Evolutionary conservation across 345 rosid species (phyloP), one percentile per base, ranked within the genome.

Genomic region (Salix dunnii): DNA sequence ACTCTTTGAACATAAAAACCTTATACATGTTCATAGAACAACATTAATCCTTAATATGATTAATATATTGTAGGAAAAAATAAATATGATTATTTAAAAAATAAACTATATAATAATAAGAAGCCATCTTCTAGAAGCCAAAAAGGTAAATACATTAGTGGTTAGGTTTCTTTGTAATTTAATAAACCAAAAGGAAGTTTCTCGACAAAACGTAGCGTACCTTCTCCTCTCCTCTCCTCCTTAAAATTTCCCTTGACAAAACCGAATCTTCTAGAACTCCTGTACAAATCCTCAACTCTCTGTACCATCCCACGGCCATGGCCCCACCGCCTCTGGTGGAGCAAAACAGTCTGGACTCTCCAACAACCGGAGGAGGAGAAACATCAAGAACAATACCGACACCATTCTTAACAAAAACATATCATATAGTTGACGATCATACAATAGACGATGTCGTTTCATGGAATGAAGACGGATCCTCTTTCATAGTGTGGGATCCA

Each of bases 401-500:
- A 49, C 98, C 97, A 74, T 94, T 94, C 78, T 77, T 94, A 35
- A 90, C 85, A 3, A 92, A 94, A 76, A 94, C 98, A 0, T 94
- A 81, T 70, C 92, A 92, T 71, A 85, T 94, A 21, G 98, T 92
- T 1, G 94, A 92, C 42, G 98, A 94, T 80, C 82, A 28, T 13
- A 38, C 88, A 1, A 83, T 88, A 21, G 90, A 94, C 81, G 94
- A 90, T 20, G 91, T 94, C 9, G 89, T 94, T 79, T 94, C 97
- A 0, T 94, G 98, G 98, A 92, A 87, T 84, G 90, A 90, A 53
- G 97, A 92, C 71, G 98, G 97, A 81, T 91, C 95, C 17, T 84
- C 87, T 55, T 94, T 94, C 80, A 75, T 92, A 79, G 98, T 94
- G 2, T 87, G 98, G 97, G 90, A 94, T 46, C 95, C 98, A 0